Percentiles rank a stretch among this genome's conserved stretches.
These are phyloP conservation scores for Byssoonygena ceratinophila DNA, from an alignment of 2,329 filamentous ascomycete genomes.

Conservation along the genomic window DNA sequence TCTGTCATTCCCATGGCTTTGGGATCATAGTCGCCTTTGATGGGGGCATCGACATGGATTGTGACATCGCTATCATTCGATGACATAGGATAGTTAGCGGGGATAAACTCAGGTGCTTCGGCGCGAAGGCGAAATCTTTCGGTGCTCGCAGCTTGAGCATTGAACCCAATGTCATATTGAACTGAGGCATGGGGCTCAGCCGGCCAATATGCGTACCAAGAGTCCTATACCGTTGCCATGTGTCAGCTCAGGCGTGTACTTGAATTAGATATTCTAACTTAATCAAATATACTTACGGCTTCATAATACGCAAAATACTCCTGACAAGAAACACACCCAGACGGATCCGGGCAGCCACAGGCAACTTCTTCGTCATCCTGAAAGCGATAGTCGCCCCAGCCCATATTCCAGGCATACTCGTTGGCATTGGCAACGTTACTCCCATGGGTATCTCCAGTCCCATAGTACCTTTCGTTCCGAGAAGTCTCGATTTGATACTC, in stretches of 20 bases:
- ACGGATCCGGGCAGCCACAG: not conserved
- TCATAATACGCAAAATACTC: not conserved
- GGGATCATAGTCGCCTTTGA: not conserved
- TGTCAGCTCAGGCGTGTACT: not conserved
- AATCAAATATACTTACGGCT: not conserved
- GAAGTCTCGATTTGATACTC: not conserved
- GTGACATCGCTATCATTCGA: not conserved
- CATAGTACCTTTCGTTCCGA: not conserved
- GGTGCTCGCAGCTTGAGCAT: not conserved
- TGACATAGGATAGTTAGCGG: not conserved
- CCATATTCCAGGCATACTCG: not conserved
- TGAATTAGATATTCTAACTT: too few relatives aligned
- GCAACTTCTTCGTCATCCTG: not conserved
- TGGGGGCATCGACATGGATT: not conserved
- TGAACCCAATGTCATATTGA: not conserved
- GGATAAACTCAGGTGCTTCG: conserved; percentile 13
- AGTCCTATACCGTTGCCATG: not conserved
- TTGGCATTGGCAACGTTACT: not conserved
- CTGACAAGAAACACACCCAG: not conserved
- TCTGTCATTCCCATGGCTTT: not conserved
- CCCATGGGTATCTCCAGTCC: not conserved
- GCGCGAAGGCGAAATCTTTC: conserved; percentile 7
- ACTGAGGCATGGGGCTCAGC: not conserved
- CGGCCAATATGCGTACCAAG: not conserved
- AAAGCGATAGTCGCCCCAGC: not conserved